A percentile compares a stretch with the other conserved stretches of the same genome.
Conservation (phyloP, 208 protist genomes). For the Crithidia bombi region DNA sequence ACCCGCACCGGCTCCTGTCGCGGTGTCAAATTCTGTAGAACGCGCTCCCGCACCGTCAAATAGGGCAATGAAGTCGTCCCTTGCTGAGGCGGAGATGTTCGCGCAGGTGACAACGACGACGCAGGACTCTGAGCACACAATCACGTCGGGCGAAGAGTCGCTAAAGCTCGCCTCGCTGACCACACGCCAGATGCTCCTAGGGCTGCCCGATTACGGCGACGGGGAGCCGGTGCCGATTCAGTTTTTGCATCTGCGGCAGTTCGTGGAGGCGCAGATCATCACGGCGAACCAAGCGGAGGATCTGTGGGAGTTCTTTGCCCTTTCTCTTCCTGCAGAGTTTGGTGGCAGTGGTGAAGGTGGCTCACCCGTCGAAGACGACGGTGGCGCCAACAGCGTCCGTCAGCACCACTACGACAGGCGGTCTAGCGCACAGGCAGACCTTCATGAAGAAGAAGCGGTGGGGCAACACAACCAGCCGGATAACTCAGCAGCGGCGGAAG, state of each 20-base stretch:
- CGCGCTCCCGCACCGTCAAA: not conserved
- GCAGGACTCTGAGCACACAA: slow-evolving; percentile 22
- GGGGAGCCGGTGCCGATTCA: slow-evolving; percentile 67
- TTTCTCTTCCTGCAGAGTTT: not conserved
- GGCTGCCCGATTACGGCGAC: slow-evolving; percentile 45
- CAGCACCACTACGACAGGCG: not conserved
- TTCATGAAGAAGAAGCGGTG: not conserved
- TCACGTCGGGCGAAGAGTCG: slow-evolving; percentile 46
- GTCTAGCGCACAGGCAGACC: not conserved
- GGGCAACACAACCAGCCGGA: not conserved
- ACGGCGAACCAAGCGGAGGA: slow-evolving; percentile 68
- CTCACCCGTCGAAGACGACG: too few species aligned
- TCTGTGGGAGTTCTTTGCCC: slow-evolving; percentile 76
- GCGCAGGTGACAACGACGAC: not conserved
- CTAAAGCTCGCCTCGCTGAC: slow-evolving; percentile 74
- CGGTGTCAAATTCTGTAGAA: not conserved
- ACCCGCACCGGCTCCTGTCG: not conserved
- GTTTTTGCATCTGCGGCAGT: slow-evolving; percentile 76
- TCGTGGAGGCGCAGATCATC: slow-evolving; percentile 83
- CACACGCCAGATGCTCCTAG: slow-evolving; percentile 60
- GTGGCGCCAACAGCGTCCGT: too few species aligned
- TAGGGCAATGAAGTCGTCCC: not conserved
- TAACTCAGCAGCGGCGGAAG: not conserved
- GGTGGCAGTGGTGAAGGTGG: slow-evolving; percentile 3
- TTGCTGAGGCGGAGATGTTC: slow-evolving; percentile 2